Percentiles rank a stretch among this genome's conserved stretches.
These are phyloP conservation scores for Eucalyptus sp. DNA, from an alignment of 345 rosid species.

Conservation along the genomic window DNA sequence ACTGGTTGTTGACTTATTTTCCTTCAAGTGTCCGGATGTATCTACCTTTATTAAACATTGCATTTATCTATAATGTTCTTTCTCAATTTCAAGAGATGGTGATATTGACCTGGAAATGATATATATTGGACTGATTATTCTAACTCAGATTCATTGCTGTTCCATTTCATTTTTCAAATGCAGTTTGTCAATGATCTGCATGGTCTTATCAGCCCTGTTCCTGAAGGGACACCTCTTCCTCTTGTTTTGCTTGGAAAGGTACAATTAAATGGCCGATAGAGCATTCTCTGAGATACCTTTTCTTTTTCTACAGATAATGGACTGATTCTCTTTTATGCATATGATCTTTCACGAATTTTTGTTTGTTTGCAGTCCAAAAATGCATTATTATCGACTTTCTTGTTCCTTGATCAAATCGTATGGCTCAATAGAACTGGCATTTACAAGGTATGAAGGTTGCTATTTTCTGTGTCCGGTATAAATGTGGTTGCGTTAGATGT, in stretches of 20 bases:
- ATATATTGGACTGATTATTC: background rate
- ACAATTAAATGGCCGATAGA: background rate
- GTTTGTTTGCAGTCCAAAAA: conserved; percentile 66
- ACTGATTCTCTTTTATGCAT: background rate
- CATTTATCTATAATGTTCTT: background rate
- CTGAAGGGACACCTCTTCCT: conserved; percentile 85
- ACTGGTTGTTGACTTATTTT: background rate
- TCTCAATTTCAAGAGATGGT: background rate
- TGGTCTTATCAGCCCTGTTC: conserved; percentile 72
- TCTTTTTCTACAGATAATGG: background rate
- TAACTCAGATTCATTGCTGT: background rate
- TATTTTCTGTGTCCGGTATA: background rate
- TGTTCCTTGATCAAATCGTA: conserved; percentile 95
- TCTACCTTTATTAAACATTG: background rate
- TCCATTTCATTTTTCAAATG: background rate
- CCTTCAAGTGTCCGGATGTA: background rate
- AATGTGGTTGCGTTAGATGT: background rate
- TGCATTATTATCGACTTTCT: conserved; percentile 73
- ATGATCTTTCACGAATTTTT: background rate
- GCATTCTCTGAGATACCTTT: background rate
- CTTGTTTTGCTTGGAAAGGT: conserved; percentile 90
- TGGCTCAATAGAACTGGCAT: conserved; percentile 95
- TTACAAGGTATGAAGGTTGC: conserved; percentile 51
- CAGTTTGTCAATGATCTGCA: conserved; percentile 97
- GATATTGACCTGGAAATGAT: background rate